Evolutionary conservation across 1,139 yeast genomes (phyloP).

Genomic region (Kurtzmaniella quercitrusa): DNA sequence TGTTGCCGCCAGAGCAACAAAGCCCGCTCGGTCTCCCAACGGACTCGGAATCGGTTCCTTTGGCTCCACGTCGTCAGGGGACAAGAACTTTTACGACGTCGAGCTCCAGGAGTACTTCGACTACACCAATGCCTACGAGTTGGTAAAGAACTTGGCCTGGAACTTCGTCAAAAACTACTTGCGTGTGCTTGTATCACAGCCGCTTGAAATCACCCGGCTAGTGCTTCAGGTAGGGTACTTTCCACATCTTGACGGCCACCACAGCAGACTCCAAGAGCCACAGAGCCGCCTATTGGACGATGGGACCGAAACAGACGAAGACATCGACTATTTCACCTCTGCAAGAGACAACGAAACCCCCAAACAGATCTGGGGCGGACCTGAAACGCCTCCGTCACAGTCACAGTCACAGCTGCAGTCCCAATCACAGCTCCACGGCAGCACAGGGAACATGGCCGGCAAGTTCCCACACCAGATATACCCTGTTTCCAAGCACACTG

Average conservation of each 20-base stretch:
- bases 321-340: constrained; percentile 46
- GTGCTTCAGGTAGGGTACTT: constrained; percentile 77
- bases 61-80: constrained; percentile 11
- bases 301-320: constrained; percentile 35
- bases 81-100: constrained; percentile 55
- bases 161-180: constrained; percentile 66
- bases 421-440: not conserved
- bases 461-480: constrained; percentile 32
- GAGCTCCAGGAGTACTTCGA: constrained; percentile 69
- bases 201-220: constrained; percentile 79
- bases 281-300: constrained; percentile 9
- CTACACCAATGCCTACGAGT: constrained; percentile 49
- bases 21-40: constrained; percentile 7
- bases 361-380: constrained; percentile 5
- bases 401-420: constrained; percentile 8
- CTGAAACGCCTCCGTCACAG: constrained; percentile 10
- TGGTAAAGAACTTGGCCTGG: constrained; percentile 49
- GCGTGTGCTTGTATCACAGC: constrained; percentile 71
- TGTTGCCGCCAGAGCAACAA: constrained; percentile 12
- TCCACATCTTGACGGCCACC: constrained; percentile 15
- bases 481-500: constrained; percentile 62
- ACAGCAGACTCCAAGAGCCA: constrained; percentile 5
- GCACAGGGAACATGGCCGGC: not conserved
- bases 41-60: constrained; percentile 13
- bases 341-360: constrained; percentile 3